A percentile compares a stretch with the other conserved stretches of the same genome.
phyloP scores from a whole-genome alignment of 129 eudicot species.

The Pittosporum tobira region DNA sequence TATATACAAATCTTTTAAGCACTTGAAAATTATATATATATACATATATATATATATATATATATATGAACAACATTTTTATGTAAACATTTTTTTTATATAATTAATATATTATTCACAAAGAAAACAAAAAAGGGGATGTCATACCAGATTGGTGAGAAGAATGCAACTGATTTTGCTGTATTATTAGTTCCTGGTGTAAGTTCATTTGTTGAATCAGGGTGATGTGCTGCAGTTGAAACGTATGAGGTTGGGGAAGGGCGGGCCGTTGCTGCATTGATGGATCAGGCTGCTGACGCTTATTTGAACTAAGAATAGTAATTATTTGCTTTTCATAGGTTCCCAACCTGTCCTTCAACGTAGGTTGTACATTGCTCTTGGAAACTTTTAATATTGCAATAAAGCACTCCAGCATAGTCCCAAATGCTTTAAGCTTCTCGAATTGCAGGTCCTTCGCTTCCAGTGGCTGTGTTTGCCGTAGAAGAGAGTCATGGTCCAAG shows the following conservation, averaged over 20 bases:
- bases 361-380: conserved; percentile 39
- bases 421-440: conserved; percentile 59
- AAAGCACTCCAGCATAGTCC: conserved; percentile 68
- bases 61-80: too few species aligned
- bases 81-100: too few species aligned
- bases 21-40: too few species aligned
- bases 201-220: conserved; percentile 42
- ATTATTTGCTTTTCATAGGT: conserved; percentile 63
- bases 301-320: conserved; percentile 47
- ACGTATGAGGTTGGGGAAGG: conserved; percentile 61
- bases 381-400: conserved; percentile 45
- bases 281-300: conserved; percentile 47
- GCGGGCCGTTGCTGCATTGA: conserved; percentile 46
- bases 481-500: conserved; percentile 64
- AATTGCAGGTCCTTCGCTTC: conserved; percentile 38
- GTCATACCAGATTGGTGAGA: conserved; percentile 43
- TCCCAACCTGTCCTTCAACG: conserved; percentile 56
- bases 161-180: conserved; percentile 46
- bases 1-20: too few species aligned
- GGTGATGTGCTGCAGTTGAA: conserved; percentile 49
- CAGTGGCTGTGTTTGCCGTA: conserved; percentile 59
- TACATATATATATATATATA: too few species aligned
- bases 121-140: too few species aligned
- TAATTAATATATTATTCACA: too few species aligned
- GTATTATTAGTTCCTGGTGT: conserved; percentile 52